These are phyloP conservation scores for Cytospora paraplurivora DNA, from an alignment of 2,329 filamentous ascomycete species.

Conservation along the genomic window DNA sequence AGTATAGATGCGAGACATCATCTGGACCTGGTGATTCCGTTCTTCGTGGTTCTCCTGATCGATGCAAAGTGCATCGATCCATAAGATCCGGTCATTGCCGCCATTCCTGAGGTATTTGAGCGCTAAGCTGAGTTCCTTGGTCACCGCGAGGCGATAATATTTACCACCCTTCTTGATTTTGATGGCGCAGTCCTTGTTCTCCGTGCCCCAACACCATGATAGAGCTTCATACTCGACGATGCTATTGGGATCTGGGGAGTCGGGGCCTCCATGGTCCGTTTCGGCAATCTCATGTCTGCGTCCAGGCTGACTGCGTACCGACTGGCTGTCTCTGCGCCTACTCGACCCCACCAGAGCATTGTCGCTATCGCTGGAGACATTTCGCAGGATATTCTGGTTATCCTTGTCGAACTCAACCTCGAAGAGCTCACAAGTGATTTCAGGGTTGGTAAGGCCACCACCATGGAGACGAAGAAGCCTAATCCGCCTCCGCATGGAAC, in stretches of 20 bases:
- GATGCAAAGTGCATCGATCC: constrained; percentile 42
- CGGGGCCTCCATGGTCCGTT: too few relatives aligned
- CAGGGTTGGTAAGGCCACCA: background rate
- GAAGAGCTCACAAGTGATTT: background rate
- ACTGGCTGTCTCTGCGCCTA: background rate
- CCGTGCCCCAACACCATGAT: constrained; percentile 17
- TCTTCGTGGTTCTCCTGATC: constrained; percentile 36
- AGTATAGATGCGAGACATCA: constrained; percentile 41
- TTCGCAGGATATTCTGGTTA: background rate
- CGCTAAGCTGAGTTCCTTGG: constrained; percentile 12
- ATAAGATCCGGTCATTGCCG: constrained; percentile 32
- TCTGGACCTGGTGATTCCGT: constrained; percentile 39
- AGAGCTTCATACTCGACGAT: constrained; percentile 35
- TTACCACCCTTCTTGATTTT: background rate
- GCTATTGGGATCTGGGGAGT: background rate
- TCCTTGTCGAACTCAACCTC: background rate
- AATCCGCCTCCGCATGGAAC: background rate
- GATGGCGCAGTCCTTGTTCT: background rate
- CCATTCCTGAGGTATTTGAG: constrained; percentile 27
- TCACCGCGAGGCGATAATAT: background rate
- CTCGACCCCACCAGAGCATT: background rate
- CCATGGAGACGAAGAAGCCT: background rate
- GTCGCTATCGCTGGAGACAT: background rate
- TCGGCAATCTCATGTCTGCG: background rate
- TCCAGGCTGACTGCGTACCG: background rate